Evolutionary conservation across 139 green algal species (phyloP), one percentile per base, ranked within the genome.

Genomic region (Desmodesmus armatus): DNA sequence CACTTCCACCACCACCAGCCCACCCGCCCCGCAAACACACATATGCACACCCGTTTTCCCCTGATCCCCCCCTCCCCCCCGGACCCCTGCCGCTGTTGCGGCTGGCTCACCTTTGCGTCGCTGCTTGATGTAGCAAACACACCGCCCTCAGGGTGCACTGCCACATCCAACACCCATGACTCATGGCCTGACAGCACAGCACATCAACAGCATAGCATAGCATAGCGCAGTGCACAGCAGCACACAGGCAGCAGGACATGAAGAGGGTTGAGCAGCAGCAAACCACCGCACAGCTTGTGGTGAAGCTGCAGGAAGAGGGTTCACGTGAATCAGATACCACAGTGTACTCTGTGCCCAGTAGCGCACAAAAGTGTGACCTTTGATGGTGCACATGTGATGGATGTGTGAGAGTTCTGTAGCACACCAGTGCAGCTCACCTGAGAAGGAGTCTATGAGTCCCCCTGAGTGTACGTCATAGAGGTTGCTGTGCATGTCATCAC

Each of bases 401-500:
- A n/a, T n/a, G n/a, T n/a, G n/a, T n/a, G n/a, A n/a, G n/a, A n/a
- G 47, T 15, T 15, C 47, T 31, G 58, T 7, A 43, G 13, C 49
- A n/a, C 2, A n/a, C n/a, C n/a, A n/a, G n/a, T n/a, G n/a, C n/a
- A 41, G 15, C 85, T 21, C 41, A 94, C 94, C 93, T 72, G 90
- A 94, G 70, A 99, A 96, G 0, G 94, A 87, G 43, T 96, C 94
- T 25, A 99, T 85, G 44, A 98, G 89, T 5, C 84, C 86, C 3
- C 75, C 90, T 79, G 89, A 89, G 60, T 96, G 90, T 6, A 93
- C 93, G 70, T 99, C 96, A 72, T 98, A 98, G 78, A 98, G 70
- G 72, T 97, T 92, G 41, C 90, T 55, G 79, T 99, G 96, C 90
- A 94, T 95, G 94, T 99, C 96, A 86, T 99, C 96, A 47, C 93